A percentile compares a stretch with the other conserved stretches of the same genome.
These are phyloP conservation scores for Boechera divaricarpa DNA, from an alignment of 345 rosid genomes.

Conservation along the genomic window DNA sequence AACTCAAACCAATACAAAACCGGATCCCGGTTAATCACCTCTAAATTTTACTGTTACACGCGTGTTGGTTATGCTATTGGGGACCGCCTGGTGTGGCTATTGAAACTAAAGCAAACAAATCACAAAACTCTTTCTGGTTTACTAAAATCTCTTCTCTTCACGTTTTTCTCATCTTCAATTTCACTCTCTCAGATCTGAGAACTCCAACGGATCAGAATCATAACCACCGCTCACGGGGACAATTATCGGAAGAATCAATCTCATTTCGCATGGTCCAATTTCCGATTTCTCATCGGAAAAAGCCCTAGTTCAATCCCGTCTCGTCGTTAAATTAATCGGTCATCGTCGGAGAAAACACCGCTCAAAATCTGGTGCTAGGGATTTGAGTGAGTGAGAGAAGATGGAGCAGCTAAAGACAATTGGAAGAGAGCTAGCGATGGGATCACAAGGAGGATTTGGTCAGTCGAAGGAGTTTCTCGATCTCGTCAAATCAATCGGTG, in stretches of 20 bases:
- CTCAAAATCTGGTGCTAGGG: not conserved
- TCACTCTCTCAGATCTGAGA: slow-evolving; percentile 40
- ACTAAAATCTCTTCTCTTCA: slow-evolving; percentile 32
- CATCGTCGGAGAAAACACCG: slow-evolving; percentile 13
- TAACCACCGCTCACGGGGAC: slow-evolving; percentile 25
- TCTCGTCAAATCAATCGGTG: slow-evolving; percentile 96
- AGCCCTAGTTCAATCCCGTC: not conserved
- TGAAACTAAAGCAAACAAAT: not conserved
- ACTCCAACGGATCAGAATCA: slow-evolving; percentile 3
- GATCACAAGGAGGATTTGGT: slow-evolving; percentile 95
- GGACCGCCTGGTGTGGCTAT: slow-evolving; percentile 35
- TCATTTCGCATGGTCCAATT: slow-evolving; percentile 23
- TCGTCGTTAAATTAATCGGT: slow-evolving; percentile 7
- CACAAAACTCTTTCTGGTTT: slow-evolving; percentile 23
- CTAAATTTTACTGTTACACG: slow-evolving; percentile 26
- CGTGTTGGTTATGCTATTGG: slow-evolving; percentile 14
- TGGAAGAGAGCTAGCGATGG: slow-evolving; percentile 99
- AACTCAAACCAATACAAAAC: not conserved
- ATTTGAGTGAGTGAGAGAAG: slow-evolving; percentile 6
- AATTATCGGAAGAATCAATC: not conserved
- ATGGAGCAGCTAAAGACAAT: slow-evolving; percentile 98
- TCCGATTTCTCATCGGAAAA: slow-evolving; percentile 27
- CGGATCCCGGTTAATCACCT: slow-evolving; percentile 26
- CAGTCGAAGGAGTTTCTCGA: slow-evolving; percentile 97
- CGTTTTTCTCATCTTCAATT: slow-evolving; percentile 35